Conservation (phyloP, 306 rosid species). For the Prunus mume region DNA sequence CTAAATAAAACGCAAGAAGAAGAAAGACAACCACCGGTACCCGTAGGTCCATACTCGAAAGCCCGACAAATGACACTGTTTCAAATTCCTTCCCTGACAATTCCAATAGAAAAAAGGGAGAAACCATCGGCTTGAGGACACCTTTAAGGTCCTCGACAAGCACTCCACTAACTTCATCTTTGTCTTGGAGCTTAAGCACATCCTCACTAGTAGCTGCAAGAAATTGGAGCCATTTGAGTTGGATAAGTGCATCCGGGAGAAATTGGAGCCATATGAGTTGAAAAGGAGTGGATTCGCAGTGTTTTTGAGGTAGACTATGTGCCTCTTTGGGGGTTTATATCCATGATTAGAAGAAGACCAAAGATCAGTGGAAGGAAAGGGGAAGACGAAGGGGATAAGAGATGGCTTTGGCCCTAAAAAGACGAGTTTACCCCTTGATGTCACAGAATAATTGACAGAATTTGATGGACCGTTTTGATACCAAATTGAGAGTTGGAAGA, state of each 20-base stretch:
- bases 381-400: too few species aligned
- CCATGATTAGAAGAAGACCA: conserved; percentile 75
- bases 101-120: neutral
- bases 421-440: too few species aligned
- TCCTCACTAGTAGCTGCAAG: conserved; percentile 86
- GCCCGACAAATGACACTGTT: conserved; percentile 19
- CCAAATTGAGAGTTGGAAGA: too few species aligned
- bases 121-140: conserved; percentile 51
- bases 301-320: conserved; percentile 77
- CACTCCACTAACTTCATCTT: conserved; percentile 68
- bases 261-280: too few species aligned
- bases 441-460: too few species aligned
- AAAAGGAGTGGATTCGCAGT: conserved; percentile 26
- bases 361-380: conserved; percentile 29
- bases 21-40: conserved; percentile 16
- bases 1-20: conserved; percentile 60
- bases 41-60: conserved; percentile 40
- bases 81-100: neutral
- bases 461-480: too few species aligned
- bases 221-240: conserved; percentile 90
- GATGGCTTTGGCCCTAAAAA: too few species aligned
- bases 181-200: conserved; percentile 82
- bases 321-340: conserved; percentile 74
- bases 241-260: conserved; percentile 90
- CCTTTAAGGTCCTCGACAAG: conserved; percentile 91